These are phyloP conservation scores for Pyrenochaeta sp. DNA, from an alignment of 2,329 filamentous ascomycete species.

Conservation along the genomic window DNA sequence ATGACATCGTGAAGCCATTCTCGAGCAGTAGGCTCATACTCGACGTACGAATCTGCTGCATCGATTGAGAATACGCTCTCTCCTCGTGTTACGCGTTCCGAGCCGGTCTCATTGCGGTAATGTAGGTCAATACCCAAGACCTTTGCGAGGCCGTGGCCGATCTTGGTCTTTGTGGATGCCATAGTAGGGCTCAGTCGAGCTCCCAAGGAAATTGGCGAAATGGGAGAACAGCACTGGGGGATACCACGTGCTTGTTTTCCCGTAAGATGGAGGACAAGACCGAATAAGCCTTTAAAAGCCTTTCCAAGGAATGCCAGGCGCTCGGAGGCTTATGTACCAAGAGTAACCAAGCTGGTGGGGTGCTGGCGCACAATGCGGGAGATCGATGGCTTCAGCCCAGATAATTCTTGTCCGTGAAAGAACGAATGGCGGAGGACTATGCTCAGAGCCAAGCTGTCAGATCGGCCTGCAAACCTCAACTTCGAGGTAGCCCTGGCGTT, in stretches of 20 bases:
- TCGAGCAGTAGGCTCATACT: constrained; percentile 76
- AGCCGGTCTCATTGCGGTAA: constrained; percentile 66
- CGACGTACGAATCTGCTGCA: constrained; percentile 79
- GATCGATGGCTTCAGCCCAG: constrained; percentile 13
- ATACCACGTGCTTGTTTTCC: constrained; percentile 21
- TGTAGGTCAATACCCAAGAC: constrained; percentile 82
- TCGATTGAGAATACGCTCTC: constrained; percentile 80
- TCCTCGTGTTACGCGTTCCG: constrained; percentile 73
- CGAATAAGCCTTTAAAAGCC: constrained; percentile 36
- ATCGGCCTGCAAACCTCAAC: constrained; percentile 16
- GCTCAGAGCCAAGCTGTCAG: constrained; percentile 2
- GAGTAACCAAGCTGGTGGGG: constrained; percentile 13
- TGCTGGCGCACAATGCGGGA: constrained; percentile 18
- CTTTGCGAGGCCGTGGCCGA: constrained; percentile 79
- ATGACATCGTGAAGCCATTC: constrained; percentile 75
- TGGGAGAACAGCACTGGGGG: constrained; percentile 15
- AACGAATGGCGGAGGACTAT: constrained; percentile 4
- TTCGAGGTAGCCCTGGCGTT: constrained; percentile 12
- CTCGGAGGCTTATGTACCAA: constrained; percentile 38
- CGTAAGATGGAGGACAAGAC: constrained; percentile 27
- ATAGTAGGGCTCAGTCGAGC: constrained; percentile 18
- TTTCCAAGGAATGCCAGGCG: constrained; percentile 32
- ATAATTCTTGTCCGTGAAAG: background rate
- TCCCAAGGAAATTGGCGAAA: constrained; percentile 4
- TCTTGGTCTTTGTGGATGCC: constrained; percentile 58